Conservation (phyloP, 1,139 yeast species). For the Yamadazyma jaroonii region DNA sequence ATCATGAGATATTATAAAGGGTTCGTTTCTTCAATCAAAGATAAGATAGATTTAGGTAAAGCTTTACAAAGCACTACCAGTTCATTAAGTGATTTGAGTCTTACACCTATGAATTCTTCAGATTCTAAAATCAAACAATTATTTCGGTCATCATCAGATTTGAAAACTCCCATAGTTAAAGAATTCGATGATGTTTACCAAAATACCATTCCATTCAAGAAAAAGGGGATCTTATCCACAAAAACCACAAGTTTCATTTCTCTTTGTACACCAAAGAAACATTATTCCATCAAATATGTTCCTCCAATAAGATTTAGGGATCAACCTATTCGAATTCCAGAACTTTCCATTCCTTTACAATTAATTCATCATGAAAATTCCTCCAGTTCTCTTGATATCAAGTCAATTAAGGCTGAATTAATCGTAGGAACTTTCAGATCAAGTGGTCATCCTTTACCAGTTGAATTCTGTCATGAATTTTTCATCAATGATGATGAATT, state of each 20-base stretch:
- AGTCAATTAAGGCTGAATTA: conserved; percentile 31
- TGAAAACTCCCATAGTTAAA: conserved; percentile 11
- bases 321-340: conserved; percentile 9
- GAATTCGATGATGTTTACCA: conserved; percentile 27
- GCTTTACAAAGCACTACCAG: conserved; percentile 15
- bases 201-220: conserved; percentile 32
- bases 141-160: conserved; percentile 16
- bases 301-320: conserved; percentile 32
- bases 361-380: conserved; percentile 23
- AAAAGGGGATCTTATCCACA: conserved; percentile 36
- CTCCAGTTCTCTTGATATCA: conserved; percentile 25
- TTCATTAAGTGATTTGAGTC: conserved; percentile 8
- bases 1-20: conserved; percentile 33
- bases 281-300: conserved; percentile 28
- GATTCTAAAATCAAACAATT: conserved; percentile 33
- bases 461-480: conserved; percentile 42
- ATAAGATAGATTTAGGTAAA: conserved; percentile 30
- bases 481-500: conserved; percentile 27
- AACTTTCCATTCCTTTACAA: conserved; percentile 34
- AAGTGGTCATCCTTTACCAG: conserved; percentile 34
- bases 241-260: conserved; percentile 29
- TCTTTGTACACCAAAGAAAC: conserved; percentile 34
- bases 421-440: conserved; percentile 38
- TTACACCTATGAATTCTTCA: conserved; percentile 16
- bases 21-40: conserved; percentile 30